A percentile compares a stretch with the other conserved stretches of the same genome.
Evolutionary conservation across 2,329 filamentous ascomycete genomes (phyloP).

Genomic region (Neonectria hederae): DNA sequence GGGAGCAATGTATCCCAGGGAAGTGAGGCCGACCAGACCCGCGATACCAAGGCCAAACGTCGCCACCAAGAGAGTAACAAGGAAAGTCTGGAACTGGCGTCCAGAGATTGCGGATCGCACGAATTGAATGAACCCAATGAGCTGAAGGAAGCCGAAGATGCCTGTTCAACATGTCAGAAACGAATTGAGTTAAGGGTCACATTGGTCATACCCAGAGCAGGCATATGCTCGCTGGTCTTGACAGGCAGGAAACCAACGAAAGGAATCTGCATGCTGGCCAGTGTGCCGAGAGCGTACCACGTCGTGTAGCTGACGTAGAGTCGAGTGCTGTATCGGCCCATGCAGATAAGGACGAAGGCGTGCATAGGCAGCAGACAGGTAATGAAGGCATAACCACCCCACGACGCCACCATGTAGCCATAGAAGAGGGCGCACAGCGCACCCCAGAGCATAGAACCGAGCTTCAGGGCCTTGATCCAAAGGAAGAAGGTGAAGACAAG

Average conservation of each 20-base stretch:
- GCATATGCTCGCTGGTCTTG: slow-evolving; percentile 98
- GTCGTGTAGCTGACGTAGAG: slow-evolving; percentile 97
- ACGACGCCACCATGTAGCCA: slow-evolving; percentile 99
- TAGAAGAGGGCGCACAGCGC: slow-evolving; percentile 95
- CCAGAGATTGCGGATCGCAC: slow-evolving; percentile 87
- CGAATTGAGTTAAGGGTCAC: background rate
- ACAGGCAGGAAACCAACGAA: slow-evolving; percentile 98
- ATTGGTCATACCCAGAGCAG: slow-evolving; percentile 75
- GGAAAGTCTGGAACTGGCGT: slow-evolving; percentile 92
- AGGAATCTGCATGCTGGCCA: slow-evolving; percentile 99
- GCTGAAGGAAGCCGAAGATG: slow-evolving; percentile 94
- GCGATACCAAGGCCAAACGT: slow-evolving; percentile 78
- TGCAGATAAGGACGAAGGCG: slow-evolving; percentile 91
- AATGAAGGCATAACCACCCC: slow-evolving; percentile 99
- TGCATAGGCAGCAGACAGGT: slow-evolving; percentile 96
- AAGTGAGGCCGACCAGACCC: slow-evolving; percentile 85
- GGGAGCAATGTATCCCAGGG: slow-evolving; percentile 90
- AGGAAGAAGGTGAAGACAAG: slow-evolving; percentile 98
- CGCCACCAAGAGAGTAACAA: slow-evolving; percentile 77
- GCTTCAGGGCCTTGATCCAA: slow-evolving; percentile 98
- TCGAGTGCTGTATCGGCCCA: slow-evolving; percentile 94
- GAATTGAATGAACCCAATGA: slow-evolving; percentile 92
- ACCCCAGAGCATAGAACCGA: slow-evolving; percentile 96
- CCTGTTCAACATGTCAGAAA: slow-evolving; percentile 58
- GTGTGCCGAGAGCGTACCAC: slow-evolving; percentile 95